Evolutionary conservation across 441 rosid species (phyloP).

Genomic region (Adansonia grandidieri): DNA sequence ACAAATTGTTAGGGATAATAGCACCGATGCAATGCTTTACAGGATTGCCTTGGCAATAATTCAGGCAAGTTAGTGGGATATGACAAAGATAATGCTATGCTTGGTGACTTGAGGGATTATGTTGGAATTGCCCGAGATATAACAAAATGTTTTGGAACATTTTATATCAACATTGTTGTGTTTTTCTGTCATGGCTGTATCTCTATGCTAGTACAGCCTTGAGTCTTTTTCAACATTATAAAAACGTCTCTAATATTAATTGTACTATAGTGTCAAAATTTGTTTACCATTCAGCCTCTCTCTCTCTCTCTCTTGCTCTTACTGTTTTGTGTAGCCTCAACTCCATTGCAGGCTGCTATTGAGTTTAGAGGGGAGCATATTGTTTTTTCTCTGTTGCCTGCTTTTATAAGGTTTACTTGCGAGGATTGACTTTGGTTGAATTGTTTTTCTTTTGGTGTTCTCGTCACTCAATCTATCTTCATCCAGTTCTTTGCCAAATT

Average conservation of each 20-base stretch:
- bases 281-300: background rate
- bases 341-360: background rate
- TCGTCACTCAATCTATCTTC: background rate
- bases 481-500: background rate
- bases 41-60: conserved; percentile 93
- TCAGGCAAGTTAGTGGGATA: conserved; percentile 63
- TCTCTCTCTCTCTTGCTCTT: background rate
- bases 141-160: background rate
- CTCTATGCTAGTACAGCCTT: background rate
- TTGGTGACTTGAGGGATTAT: background rate
- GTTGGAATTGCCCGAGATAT: background rate
- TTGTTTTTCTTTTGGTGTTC: conserved; percentile 3
- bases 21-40: conserved; percentile 96
- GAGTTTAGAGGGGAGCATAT: conserved; percentile 10
- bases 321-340: background rate
- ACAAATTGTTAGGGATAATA: conserved; percentile 97
- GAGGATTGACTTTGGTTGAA: background rate
- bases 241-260: background rate
- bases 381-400: background rate
- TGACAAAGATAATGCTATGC: conserved; percentile 6
- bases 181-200: background rate
- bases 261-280: conserved; percentile 19
- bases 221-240: conserved; percentile 5
- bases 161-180: background rate
- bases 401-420: conserved; percentile 1